Conservation (phyloP, 139 green algal species). For the Coelastrella sp. region DNA sequence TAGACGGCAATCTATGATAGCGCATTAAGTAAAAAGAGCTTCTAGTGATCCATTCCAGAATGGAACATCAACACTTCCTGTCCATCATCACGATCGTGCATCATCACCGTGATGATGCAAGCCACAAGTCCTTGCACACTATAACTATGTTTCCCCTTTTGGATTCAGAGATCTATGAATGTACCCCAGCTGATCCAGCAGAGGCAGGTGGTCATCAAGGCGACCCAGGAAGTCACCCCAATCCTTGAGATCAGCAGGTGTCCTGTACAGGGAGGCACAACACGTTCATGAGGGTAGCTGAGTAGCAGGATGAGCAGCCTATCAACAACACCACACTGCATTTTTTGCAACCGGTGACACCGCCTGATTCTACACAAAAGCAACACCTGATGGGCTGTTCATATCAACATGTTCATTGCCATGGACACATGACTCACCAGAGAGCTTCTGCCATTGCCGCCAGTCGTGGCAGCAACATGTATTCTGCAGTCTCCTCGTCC, state of each 20-base stretch:
- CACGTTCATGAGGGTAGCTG: no score
- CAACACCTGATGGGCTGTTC: no score
- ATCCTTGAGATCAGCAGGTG: slow-evolving; percentile 22
- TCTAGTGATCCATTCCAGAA: no score
- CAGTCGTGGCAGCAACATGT: slow-evolving; percentile 78
- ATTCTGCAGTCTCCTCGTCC: slow-evolving; percentile 72
- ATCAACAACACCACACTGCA: no score
- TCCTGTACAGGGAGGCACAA: slow-evolving; percentile 19
- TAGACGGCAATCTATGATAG: no score
- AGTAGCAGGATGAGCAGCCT: no score
- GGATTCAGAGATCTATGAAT: slow-evolving; percentile 3
- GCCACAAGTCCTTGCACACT: no score
- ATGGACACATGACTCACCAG: slow-evolving; percentile 56
- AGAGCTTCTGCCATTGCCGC: slow-evolving; percentile 69
- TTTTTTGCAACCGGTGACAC: no score
- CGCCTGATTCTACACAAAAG: not conserved
- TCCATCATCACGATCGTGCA: no score
- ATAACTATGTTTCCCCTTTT: not conserved
- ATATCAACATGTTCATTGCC: not conserved
- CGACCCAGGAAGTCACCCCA: slow-evolving; percentile 4
- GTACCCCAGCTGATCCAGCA: slow-evolving; percentile 38
- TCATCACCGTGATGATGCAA: no score
- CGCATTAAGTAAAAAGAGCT: no score
- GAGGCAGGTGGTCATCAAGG: slow-evolving; percentile 18
- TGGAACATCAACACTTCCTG: no score